Evolutionary conservation across 768 basidiomycete genomes (phyloP), one percentile per base, ranked within the genome.

Genomic region (Xerocomellus amylosporus): DNA sequence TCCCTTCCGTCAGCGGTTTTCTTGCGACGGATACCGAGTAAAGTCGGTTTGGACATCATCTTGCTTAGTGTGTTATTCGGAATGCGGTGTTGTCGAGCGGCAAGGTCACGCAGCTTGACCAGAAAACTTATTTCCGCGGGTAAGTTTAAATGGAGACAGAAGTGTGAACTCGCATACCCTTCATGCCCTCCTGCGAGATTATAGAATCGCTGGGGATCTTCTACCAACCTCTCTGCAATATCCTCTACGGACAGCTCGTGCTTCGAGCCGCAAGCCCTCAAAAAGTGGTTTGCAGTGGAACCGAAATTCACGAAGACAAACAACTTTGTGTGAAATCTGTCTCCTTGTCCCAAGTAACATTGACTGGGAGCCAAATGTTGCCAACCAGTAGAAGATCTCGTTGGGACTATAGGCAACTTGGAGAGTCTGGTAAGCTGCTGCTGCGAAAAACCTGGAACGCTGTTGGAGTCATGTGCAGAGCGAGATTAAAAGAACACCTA

Each of bases 281-380:
- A 74, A 70, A 98, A 97, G 4, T 78, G 74, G 62, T 93, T 94
- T 34, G 87, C 94, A 8, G 76, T 72, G 2, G 76, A 63, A 1
- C 93, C 93, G 67, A 94, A 95, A 67, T 95, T 85, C 45, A 97
- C 83, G 61, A 93, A 96, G 30, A 81, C 78, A 65, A 97, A 95
- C 3, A 95, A 74, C 56, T 87, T 85, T 1, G 85, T 84, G 62
- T 89, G 86, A 38, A 91, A 82, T n/a, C 79, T 75, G 19, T 79
- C 77, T 22, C 77, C 72, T 26, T 76, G 72, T 6, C 78, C 79
- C 56, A 92, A 78, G 65, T 85, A 90, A 57, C 88, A 90, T 54
- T 85, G 84, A 8, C 64, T 73, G 8, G 88, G 87, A 28, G 79
- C 68, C 19, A 86, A 62, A 72, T 74, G 82, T 42, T 62, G 9